Percentiles rank a stretch among this genome's conserved stretches.
These are phyloP conservation scores for Carex cristatella DNA, from an alignment of 176 grass and related monocot genomes.

Conservation along the genomic window DNA sequence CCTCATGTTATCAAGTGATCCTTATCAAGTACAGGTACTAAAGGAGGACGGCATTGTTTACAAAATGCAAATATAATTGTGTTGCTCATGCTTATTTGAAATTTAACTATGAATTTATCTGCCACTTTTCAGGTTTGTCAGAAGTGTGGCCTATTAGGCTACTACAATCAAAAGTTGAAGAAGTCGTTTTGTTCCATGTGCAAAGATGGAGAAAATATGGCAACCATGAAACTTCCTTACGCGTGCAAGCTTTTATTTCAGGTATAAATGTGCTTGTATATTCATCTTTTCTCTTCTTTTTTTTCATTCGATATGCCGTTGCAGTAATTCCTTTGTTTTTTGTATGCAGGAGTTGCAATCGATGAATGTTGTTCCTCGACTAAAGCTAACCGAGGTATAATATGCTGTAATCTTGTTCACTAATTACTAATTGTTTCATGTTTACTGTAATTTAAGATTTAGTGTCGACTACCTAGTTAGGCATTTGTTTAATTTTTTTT, in stretches of 20 bases:
- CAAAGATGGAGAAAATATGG: slow-evolving; percentile 92
- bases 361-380: slow-evolving; percentile 81
- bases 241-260: slow-evolving; percentile 99
- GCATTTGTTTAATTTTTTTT: no score
- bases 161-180: slow-evolving; percentile 91
- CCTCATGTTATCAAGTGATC: slow-evolving; percentile 91
- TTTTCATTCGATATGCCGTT: not conserved
- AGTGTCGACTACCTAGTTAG: no score
- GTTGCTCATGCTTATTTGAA: not conserved
- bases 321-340: not conserved
- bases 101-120: not conserved
- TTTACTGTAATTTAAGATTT: no score
- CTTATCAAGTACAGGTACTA: slow-evolving; percentile 93
- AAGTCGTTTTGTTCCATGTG: slow-evolving; percentile 83
- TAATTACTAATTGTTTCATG: no score
- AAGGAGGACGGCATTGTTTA: slow-evolving; percentile 11
- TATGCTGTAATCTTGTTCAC: not conserved
- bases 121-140: slow-evolving; percentile 67
- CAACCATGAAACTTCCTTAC: slow-evolving; percentile 93
- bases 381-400: slow-evolving; percentile 67
- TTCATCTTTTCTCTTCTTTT: not conserved
- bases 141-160: slow-evolving; percentile 81
- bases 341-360: slow-evolving; percentile 65
- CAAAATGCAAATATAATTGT: not conserved
- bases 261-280: slow-evolving; percentile 39